Percentiles rank a stretch among this genome's conserved stretches.
Conservation (phyloP, 164 flowering plant genomes). For the Berberis thunbergii region DNA sequence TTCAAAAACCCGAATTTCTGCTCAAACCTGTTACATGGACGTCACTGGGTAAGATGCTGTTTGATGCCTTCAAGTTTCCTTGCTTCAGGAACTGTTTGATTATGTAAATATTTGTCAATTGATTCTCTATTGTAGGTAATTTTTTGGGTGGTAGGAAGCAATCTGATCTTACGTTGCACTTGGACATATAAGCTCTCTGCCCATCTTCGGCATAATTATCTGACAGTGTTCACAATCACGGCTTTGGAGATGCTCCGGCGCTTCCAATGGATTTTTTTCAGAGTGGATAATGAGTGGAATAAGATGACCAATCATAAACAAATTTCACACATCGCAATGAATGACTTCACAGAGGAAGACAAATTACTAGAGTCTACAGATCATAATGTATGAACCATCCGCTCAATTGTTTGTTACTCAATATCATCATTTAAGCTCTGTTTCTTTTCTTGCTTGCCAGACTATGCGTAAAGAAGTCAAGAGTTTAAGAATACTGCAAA, state of each 20-base stretch:
- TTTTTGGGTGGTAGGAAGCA: slow-evolving; percentile 83
- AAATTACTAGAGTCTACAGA: slow-evolving; percentile 43
- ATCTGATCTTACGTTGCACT: slow-evolving; percentile 74
- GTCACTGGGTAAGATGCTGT: slow-evolving; percentile 61
- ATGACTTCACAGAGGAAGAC: slow-evolving; percentile 51
- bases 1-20: slow-evolving; percentile 54
- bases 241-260: slow-evolving; percentile 80
- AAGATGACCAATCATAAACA: slow-evolving; percentile 51
- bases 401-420: too few species aligned
- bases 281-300: slow-evolving; percentile 92
- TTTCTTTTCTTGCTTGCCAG: too few species aligned
- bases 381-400: slow-evolving; percentile 37
- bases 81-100: not conserved
- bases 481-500: too few species aligned
- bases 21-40: slow-evolving; percentile 57
- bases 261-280: slow-evolving; percentile 92
- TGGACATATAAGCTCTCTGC: slow-evolving; percentile 99
- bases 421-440: too few species aligned
- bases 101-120: not conserved
- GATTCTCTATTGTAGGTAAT: slow-evolving; percentile 52
- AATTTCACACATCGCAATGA: slow-evolving; percentile 38
- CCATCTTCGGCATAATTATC: slow-evolving; percentile 92
- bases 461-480: too few species aligned
- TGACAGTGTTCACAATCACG: slow-evolving; percentile 68
- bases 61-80: not conserved